Base-by-base conservation (phyloP, 2,329 filamentous ascomycete genomes). In the Hypomyces rosellus region DNA sequence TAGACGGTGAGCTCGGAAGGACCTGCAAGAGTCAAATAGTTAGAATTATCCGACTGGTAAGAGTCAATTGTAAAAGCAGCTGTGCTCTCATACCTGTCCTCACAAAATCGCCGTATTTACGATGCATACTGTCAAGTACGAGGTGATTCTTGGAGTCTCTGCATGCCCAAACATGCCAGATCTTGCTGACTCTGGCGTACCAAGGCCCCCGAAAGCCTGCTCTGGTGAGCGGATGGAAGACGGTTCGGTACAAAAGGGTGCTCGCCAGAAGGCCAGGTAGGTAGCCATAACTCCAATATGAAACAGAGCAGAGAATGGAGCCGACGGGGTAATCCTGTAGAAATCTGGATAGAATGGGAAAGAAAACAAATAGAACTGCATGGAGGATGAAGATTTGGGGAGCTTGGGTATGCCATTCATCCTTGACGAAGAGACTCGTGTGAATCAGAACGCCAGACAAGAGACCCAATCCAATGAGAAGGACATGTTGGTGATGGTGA, bases 191-290 rank as follows among this genome's bases (percentile, higher is more conserved):
- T 3, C 64, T 60, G 16, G 65, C 66, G 9, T 57, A 56, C 42
- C 63, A 63, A 2, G 71, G 71, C 0, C 71, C 70, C 1, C 62
- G 63, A 37, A 73, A 70, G 54, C 56, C 54, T 34, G 53, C 50
- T 12, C 62, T 47, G n/a, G 57, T 61, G 11, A 72, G 58, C 3
- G 65, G 66, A 48, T 73, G 71, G 52, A 71, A 71, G 48, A 69
- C 64, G 2, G 61, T 49, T 14, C 71, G 63, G 56, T 74, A 69
- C n/a, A 68, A 48, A 7, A 62, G 20, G 15, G 72, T 69, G 52
- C 69, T 72, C 8, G 39, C 33, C 6, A 59, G 30, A 5, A 61
- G 53, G 33, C 50, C 43, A 6, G 46, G 36, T 3, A 59, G 33
- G 46, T 59, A 59, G 12, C 51, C 49, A 53, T 25, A 56, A 45